Evolutionary conservation across 1,284 basidiomycete species (phyloP).

Genomic region (Cutaneotrichosporon mucoides): DNA sequence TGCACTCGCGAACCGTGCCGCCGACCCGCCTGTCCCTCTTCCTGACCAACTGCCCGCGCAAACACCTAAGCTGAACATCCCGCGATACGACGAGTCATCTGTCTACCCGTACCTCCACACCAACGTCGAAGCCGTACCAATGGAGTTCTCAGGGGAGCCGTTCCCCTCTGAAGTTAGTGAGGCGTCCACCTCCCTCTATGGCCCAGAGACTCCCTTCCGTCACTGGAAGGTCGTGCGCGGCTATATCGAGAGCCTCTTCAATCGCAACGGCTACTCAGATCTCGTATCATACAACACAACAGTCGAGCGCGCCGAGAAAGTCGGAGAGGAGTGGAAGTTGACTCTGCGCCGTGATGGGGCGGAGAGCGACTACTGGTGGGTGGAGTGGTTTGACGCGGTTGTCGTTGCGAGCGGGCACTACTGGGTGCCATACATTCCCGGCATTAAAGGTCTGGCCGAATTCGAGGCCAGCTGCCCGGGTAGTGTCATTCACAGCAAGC

Average conservation of each 20-base stretch:
- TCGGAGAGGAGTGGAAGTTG: slow-evolving; percentile 28
- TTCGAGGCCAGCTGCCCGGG: slow-evolving; percentile 50
- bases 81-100: slow-evolving; percentile 6
- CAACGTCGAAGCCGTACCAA: slow-evolving; percentile 6
- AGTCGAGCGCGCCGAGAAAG: slow-evolving; percentile 53
- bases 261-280: slow-evolving; percentile 49
- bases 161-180: slow-evolving; percentile 4
- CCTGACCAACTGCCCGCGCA: slow-evolving; percentile 1
- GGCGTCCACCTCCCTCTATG: background rate
- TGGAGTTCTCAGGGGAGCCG: slow-evolving; percentile 9
- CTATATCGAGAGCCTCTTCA: slow-evolving; percentile 40
- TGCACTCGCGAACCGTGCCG: slow-evolving; percentile 4
- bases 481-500: slow-evolving; percentile 44
- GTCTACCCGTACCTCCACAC: slow-evolving; percentile 16
- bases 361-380: slow-evolving; percentile 27
- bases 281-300: slow-evolving; percentile 53
- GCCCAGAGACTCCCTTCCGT: slow-evolving; percentile 9
- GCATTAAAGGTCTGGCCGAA: slow-evolving; percentile 46
- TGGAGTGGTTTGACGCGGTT: slow-evolving; percentile 53
- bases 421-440: slow-evolving; percentile 53
- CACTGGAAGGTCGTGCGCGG: slow-evolving; percentile 6
- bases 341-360: slow-evolving; percentile 49
- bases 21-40: slow-evolving; percentile 7
- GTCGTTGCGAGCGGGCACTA: slow-evolving; percentile 54
- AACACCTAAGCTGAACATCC: background rate